Evolutionary conservation across 495 filamentous ascomycete genomes (phyloP).

Genomic region (Penicillium samsonianum): DNA sequence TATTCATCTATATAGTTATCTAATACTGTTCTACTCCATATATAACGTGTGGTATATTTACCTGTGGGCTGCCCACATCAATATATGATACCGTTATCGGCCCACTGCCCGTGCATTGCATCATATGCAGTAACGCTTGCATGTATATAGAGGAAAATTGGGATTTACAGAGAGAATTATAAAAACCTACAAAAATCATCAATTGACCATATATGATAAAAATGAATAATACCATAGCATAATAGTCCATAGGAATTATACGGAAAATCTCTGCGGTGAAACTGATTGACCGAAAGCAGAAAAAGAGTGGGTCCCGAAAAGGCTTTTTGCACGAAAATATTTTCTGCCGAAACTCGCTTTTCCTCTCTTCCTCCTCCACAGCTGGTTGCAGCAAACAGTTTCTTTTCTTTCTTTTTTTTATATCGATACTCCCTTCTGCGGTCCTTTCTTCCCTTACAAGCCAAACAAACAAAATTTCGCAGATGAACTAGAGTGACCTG

Average conservation of each 20-base stretch:
- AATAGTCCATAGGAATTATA: background rate
- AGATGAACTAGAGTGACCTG: slow-evolving; percentile 48
- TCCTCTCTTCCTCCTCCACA: slow-evolving; percentile 9
- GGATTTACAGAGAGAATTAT: background rate
- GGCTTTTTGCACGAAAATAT: slow-evolving; percentile 13
- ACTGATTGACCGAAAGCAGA: slow-evolving; percentile 12
- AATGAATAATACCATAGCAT: background rate
- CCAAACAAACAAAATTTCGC: slow-evolving; percentile 33
- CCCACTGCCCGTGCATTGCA: background rate
- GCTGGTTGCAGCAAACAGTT: slow-evolving; percentile 11
- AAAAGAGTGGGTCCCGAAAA: slow-evolving; percentile 4
- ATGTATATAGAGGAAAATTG: background rate
- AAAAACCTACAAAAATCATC: too few relatives aligned
- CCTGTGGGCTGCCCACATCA: background rate
- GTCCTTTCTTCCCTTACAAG: background rate
- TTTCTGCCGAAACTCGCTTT: slow-evolving; percentile 16
- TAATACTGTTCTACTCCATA: background rate
- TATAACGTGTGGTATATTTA: background rate
- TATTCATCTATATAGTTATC: too few relatives aligned
- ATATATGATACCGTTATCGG: background rate
- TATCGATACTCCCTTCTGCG: slow-evolving; percentile 6
- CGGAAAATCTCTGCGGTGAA: slow-evolving; percentile 15
- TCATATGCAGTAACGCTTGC: background rate
- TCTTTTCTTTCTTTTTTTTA: background rate
- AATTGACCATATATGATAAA: background rate